phyloP scores from a whole-genome alignment of 2,329 filamentous ascomycete species.

The Rhinocladiella mackenziei region DNA sequence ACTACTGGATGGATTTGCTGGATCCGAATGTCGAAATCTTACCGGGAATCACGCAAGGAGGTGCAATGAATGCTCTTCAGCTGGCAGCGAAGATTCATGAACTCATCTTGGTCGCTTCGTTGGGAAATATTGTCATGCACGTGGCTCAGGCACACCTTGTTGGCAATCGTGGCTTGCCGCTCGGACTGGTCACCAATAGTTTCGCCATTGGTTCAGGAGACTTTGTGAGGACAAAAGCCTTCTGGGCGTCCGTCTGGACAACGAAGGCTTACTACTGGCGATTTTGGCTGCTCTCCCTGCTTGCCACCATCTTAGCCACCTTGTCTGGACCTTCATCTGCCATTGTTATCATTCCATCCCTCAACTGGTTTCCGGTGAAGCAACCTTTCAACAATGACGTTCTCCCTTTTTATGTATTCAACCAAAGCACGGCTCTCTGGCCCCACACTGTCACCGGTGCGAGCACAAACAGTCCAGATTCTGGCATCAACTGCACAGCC shows the following conservation, averaged over 20 bases:
- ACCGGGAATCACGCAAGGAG: constrained; percentile 23
- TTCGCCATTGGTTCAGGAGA: constrained; percentile 27
- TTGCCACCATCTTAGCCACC: constrained; percentile 26
- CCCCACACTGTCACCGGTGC: constrained; percentile 20
- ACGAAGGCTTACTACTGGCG: constrained; percentile 18
- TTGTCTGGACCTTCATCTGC: constrained; percentile 29
- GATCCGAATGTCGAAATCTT: constrained; percentile 26
- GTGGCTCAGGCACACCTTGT: constrained; percentile 26
- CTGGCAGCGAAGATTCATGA: constrained; percentile 31
- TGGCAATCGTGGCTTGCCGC: constrained; percentile 27
- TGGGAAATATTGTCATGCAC: constrained; percentile 28
- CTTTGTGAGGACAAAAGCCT: constrained; percentile 29
- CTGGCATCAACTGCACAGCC: constrained; percentile 15
- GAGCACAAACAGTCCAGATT: constrained; percentile 16
- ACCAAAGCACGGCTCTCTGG: constrained; percentile 24
- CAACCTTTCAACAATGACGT: constrained; percentile 15
- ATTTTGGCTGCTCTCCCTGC: constrained; percentile 21
- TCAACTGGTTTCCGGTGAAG: constrained; percentile 24
- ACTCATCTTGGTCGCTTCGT: constrained; percentile 29
- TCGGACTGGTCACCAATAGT: constrained; percentile 29
- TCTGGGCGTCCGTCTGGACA: constrained; percentile 23
- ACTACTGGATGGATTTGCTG: constrained; percentile 27
- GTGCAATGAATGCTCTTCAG: constrained; percentile 31
- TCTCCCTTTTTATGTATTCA: constrained; percentile 20
- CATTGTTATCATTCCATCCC: constrained; percentile 27